Percentiles rank a stretch among this genome's conserved stretches.
phyloP scores from a whole-genome alignment of 345 rosid species.

The Sonneratia alba region DNA sequence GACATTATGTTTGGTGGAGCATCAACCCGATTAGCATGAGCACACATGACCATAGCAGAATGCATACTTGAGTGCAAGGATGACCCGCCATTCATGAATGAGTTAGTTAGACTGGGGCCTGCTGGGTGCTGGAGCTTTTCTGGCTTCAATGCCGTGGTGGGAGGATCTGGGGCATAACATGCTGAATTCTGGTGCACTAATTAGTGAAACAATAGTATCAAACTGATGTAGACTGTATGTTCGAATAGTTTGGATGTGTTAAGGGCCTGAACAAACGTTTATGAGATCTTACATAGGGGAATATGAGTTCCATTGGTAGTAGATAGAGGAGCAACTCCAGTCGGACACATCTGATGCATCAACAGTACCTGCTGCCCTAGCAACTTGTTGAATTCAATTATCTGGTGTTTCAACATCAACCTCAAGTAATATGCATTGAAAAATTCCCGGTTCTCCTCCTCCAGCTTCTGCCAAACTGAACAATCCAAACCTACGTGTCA shows the following conservation, averaged over 20 bases:
- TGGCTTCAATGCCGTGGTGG: slow-evolving; percentile 40
- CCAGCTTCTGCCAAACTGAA: slow-evolving; percentile 99
- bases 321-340: slow-evolving; percentile 47
- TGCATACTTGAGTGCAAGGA: slow-evolving; percentile 47
- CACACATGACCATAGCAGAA: slow-evolving; percentile 57
- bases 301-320: slow-evolving; percentile 74
- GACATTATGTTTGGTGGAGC: slow-evolving; percentile 47
- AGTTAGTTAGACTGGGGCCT: slow-evolving; percentile 19
- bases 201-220: slow-evolving; percentile 7
- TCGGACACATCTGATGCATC: slow-evolving; percentile 64
- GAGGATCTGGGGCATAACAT: slow-evolving; percentile 50
- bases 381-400: slow-evolving; percentile 80
- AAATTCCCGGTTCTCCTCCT: slow-evolving; percentile 90
- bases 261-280: neutral
- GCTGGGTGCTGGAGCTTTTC: slow-evolving; percentile 48
- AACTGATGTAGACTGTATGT: neutral
- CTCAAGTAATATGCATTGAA: slow-evolving; percentile 89
- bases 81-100: slow-evolving; percentile 64
- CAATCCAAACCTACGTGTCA: neutral
- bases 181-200: slow-evolving; percentile 61
- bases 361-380: slow-evolving; percentile 84
- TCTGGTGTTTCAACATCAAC: slow-evolving; percentile 84
- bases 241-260: too few species aligned
- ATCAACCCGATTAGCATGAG: slow-evolving; percentile 58
- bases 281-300: slow-evolving; percentile 47